Evolutionary conservation across 2,329 filamentous ascomycete species (phyloP).

Genomic region (Diaporthe sp.): DNA sequence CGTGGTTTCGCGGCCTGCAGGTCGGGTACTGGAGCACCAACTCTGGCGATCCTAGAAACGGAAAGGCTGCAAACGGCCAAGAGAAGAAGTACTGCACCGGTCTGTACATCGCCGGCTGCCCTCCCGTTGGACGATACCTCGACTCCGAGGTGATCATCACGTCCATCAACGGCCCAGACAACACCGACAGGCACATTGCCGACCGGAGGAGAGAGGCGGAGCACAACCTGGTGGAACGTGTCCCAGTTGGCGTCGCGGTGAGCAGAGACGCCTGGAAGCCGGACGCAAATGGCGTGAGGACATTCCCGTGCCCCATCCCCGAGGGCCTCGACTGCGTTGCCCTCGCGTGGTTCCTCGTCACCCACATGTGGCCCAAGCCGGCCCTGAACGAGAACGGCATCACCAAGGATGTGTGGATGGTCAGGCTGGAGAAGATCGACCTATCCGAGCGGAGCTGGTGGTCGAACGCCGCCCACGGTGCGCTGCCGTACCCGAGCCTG

Average conservation of each 20-base stretch:
- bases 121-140: neutral
- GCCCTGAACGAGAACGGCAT: neutral
- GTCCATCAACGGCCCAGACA: neutral
- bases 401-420: neutral
- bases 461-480: neutral
- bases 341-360: constrained; percentile 22
- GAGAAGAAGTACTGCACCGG: constrained; percentile 14
- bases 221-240: neutral
- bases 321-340: constrained; percentile 9
- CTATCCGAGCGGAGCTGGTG: constrained; percentile 18
- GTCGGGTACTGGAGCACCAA: constrained; percentile 15
- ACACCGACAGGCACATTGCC: neutral
- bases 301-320: constrained; percentile 16
- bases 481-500: neutral
- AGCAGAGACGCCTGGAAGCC: neutral
- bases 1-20: neutral
- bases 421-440: constrained; percentile 25
- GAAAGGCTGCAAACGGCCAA: neutral
- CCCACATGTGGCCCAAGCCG: constrained; percentile 24
- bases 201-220: neutral
- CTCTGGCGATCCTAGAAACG: neutral
- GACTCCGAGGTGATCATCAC: constrained; percentile 26
- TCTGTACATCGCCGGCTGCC: constrained; percentile 2
- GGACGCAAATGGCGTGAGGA: neutral
- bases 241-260: constrained; percentile 6